Base-by-base conservation (phyloP, 208 protist genomes). In the Acanthamoeba rhysodes region DNA sequence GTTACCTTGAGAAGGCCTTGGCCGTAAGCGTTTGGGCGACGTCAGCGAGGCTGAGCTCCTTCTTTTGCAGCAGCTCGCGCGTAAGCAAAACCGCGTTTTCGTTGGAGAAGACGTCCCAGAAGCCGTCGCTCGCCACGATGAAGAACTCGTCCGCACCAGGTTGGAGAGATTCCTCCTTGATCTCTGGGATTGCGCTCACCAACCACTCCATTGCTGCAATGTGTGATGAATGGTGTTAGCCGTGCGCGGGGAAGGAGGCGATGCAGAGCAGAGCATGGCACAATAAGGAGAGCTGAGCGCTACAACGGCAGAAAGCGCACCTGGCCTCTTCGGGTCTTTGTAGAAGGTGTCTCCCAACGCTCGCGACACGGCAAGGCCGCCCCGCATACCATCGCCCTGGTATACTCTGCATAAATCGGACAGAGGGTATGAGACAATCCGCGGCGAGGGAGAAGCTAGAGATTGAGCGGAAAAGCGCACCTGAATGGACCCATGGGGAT, bases 91-190 rank as follows among this genome's bases (percentile, higher is more conserved):
- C 68, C 12, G 90, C 90, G 68, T 94, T 80, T 55, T 94, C 90
- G 90, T 94, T 94, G 45, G 90, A 94, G 50, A 94, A 94, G 29
- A 94, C 90, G 29, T 94, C 90, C 90, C 90, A 94, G 32, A 94
- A 94, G 90, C 90, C 90, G 45, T 94, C 90, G 66, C 90, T 94
- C 14, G 90, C 90, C 66, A 94, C 57, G 66, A 94, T 72, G 53
- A 94, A 64, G 66, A 94, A 94, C 45, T 94, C 90, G 64, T 94
- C 90, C 14, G 8, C 66, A n/a, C 66, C 66, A 34, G 90, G 90
- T 16, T 64, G 32, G 20, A 92, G 53, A 18, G 50, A 57, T 70
- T 92, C 85, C 45, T 92, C 85, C 85, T 72, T 70, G 34, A 92
- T 92, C 45, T 92, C 85, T 29, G 85, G 85, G 34, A 62, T 92